Percentiles rank a stretch among this genome's conserved stretches.
Conservation (phyloP, 768 basidiomycete genomes). For the Lyophyllum semitale region DNA sequence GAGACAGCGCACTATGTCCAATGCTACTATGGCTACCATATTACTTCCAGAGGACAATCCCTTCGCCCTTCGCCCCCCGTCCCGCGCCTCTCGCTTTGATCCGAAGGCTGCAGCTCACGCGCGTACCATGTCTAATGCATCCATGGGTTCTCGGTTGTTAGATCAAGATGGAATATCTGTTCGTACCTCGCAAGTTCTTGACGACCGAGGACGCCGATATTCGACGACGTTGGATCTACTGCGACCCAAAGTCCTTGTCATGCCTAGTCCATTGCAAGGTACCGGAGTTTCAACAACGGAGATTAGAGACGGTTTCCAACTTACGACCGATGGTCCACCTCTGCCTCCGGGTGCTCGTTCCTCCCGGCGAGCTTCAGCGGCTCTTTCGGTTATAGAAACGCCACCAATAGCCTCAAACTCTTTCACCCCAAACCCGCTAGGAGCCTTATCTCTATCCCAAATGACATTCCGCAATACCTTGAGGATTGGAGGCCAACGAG, state of each 20-base stretch:
- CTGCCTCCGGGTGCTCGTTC: constrained; percentile 75
- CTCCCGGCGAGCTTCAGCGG: constrained; percentile 46
- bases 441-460: constrained; percentile 75
- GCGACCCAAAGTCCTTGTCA: constrained; percentile 89
- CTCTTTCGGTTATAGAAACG: constrained; percentile 34
- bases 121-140: constrained; percentile 64
- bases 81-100: constrained; percentile 74
- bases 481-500: constrained; percentile 65
- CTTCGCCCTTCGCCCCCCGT: constrained; percentile 68
- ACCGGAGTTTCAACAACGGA: constrained; percentile 34
- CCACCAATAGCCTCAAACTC: constrained; percentile 58
- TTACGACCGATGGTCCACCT: constrained; percentile 72
- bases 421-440: constrained; percentile 77
- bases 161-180: constrained; percentile 54
- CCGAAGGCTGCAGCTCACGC: constrained; percentile 67
- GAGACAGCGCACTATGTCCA: constrained; percentile 36
- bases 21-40: constrained; percentile 46
- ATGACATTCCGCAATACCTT: constrained; percentile 85
- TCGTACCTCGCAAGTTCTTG: constrained; percentile 38
- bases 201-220: constrained; percentile 54
- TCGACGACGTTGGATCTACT: constrained; percentile 79
- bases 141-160: constrained; percentile 64
- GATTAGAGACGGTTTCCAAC: constrained; percentile 60
- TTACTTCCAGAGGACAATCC: constrained; percentile 57
- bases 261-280: constrained; percentile 86